phyloP scores from a whole-genome alignment of 768 basidiomycete species.

The Lepiota venenata region DNA sequence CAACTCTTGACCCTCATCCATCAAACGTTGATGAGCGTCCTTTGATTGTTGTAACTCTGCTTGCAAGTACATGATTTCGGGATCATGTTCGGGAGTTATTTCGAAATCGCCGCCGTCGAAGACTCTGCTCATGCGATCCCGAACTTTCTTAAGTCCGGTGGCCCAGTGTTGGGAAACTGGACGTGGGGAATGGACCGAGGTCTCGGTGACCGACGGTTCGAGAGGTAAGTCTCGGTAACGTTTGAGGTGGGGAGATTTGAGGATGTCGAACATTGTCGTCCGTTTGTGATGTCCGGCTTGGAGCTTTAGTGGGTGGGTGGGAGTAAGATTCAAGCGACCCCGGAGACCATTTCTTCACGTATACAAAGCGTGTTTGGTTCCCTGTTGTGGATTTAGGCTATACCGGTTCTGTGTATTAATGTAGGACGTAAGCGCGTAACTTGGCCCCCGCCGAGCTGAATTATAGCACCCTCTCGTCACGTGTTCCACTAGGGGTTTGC shows the following conservation, averaged over 20 bases:
- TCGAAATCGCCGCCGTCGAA: background rate
- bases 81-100: background rate
- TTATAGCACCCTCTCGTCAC: no score
- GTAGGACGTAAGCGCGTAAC: background rate
- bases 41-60: background rate
- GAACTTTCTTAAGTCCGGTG: background rate
- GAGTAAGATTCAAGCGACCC: background rate
- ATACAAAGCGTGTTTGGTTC: background rate
- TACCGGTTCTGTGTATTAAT: background rate
- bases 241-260: constrained; percentile 5
- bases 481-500: no score
- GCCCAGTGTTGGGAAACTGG: background rate
- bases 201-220: background rate
- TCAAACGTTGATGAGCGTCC: background rate
- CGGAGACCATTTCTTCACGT: background rate
- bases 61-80: background rate
- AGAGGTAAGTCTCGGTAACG: constrained; percentile 5
- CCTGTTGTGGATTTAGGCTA: background rate
- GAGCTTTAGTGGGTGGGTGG: no score
- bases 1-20: background rate
- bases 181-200: background rate
- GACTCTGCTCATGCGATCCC: background rate
- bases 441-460: no score
- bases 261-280: background rate
- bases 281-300: background rate